Base-by-base conservation (phyloP, 371 early-diverging fungal species). In the Entomophthora muscae region DNA sequence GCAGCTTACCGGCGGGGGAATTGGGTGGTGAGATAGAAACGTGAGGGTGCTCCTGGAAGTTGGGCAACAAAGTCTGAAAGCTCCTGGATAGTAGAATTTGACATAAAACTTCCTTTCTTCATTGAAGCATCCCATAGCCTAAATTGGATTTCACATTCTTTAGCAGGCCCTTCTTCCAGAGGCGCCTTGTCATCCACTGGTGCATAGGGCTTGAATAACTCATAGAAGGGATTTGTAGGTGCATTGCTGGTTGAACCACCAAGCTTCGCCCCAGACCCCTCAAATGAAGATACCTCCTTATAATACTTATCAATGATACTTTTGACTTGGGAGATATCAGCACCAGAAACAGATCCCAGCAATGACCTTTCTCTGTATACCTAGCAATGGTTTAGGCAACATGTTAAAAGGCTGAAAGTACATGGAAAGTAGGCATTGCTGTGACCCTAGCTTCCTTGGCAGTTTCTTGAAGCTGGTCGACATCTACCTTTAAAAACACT, bases 391-490 rank as follows among this genome's bases (percentile, higher is more conserved):
- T 24, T 53, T 31, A 22, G 2, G 28, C 10, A 51, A 26, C 17
- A 61, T 30, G 17, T 7, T 2, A n/a, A 27, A 3, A 56, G 17
- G 12, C n/a, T 1, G 10, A 17, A 28, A 42, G 1, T 57, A 64
- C 57, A 22, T 64, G 57, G 21, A 64, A 57, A 24, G 64, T 64
- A 17, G 64, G 64, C 64, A 64, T 64, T 24, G 64, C 57, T 3
- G 58, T 27, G 3, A 64, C 64, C 17, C 64, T 58, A 3, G 51
- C 58, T 13, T 26, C 28, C 22, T 26, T 23, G 22, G 64, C 3
- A 13, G 32, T 23, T 2, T 22, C 33, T n/a, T 23, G 31, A 10
- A 28, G 27, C 27, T 57, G 58, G 52, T 64, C 64, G n/a, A 64
- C 64, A 51, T 64, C 64, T n/a, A 64, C 64, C 28, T 64, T 57